Base-by-base conservation (phyloP, 345 rosid genomes). In the rapeseed (Brassica napus) region DNA sequence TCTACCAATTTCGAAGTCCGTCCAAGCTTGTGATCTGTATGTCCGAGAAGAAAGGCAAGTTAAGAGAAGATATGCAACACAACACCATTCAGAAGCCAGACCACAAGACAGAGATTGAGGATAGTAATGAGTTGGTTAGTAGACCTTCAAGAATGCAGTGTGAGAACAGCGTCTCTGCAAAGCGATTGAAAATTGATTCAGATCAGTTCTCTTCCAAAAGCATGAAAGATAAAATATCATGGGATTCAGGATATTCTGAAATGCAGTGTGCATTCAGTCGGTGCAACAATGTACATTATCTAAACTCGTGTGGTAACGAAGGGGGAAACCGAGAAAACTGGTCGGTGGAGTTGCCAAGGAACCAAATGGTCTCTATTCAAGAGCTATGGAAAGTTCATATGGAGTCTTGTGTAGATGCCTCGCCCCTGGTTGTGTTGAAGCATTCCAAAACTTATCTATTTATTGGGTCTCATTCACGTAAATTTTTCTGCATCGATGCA, bases 391-490 rank as follows among this genome's bases (percentile, higher is more conserved):
- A 91, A 85, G 93, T 87, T 86, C 83, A 82, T 80, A 86, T 91
- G 98, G 93, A 83, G 70, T 91, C 98, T 69, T 95, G 99, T 76
- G 93, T 93, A 74, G 99, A 95, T 86, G 96, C 97, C 69, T 95
- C 99, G 0, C 97, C 96, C 30, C 84, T 93, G 54, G 65, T 91
- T 55, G 96, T 92, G 55, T 77, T 87, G 69, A 88, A 81, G 79
- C 83, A 84, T 62, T 83, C 86, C 0, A 88, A 93, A 78, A 65
- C 86, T 63, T 91, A 85, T 87, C 62, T 93, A 47, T 89, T 95
- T 83, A 84, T 93, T 83, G 99, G 99, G 79, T 93, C 99, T 69
- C 99, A 95, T 81, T 87, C 98, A 2, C 84, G 83, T 44, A 91
- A 83, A 62, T 93, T 95, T 82, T 71, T 85, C 7, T 86, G 98